Evolutionary conservation across 2,329 filamentous ascomycete genomes (phyloP), one percentile per base, ranked within the genome.

Genomic region (Penicillium paneum): DNA sequence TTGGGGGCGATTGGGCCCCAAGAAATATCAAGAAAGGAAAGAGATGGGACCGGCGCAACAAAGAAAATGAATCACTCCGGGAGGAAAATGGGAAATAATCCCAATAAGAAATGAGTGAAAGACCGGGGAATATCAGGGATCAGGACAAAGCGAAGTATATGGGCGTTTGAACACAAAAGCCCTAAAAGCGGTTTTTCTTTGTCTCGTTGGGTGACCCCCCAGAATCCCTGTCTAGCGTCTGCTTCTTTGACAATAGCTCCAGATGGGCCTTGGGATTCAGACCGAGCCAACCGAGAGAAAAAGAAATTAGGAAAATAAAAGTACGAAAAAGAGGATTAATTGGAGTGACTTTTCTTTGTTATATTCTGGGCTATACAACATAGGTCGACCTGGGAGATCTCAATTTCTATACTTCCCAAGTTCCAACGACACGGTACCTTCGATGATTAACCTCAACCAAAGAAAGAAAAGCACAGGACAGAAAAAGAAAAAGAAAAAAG

Each of bases 271-370:
- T 58, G 55, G 55, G 54, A 63, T 58, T 54, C 47, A 48, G 49
- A 57, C 55, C 53, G 56, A 63, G 56, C 64, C 60, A 66, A 65
- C 62, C 52, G 52, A 53, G 50, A 49, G 31, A 49, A 42, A 41
- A 36, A 24, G 11, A 49, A 45, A 35, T 12, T 10, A 21, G n/a
- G n/a, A n/a, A 13, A 38, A 8, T 11, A 11, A 10, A 24, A n/a
- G 13, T 36, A 31, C 12, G 7, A 8, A 39, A 15, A 21, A 10
- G 15, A 38, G 15, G 7, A n/a, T 34, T 12, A 8, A 41, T 17
- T 15, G 11, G 1, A 12, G 26, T 24, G 19, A 17, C 5, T 15
- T 41, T 32, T 43, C 28, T 49, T 49, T 49, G 45, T 38, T 49
- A 43, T 49, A 35, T 17, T 47, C 28, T 17, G n/a, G 40, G 19